Conservation (phyloP, 169 alveolate species). For the Perkinsus chesapeaki region DNA sequence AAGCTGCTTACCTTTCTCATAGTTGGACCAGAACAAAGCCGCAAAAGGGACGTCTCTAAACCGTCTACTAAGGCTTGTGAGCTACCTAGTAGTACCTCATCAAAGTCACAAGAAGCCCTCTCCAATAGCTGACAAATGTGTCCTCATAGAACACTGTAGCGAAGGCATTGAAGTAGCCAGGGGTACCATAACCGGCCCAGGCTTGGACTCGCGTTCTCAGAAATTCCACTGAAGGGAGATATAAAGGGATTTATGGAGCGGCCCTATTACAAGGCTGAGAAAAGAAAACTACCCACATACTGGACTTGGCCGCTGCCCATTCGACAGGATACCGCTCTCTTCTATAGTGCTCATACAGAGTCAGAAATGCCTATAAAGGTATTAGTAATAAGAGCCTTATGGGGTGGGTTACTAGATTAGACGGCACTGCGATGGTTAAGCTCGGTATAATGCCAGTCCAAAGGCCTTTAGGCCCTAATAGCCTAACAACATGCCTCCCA, state of each 20-base stretch:
- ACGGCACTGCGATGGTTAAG: neutral
- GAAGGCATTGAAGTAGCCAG: neutral
- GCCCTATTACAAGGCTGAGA: neutral
- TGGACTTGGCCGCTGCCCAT: neutral
- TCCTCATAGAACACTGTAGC: neutral
- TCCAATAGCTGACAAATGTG: neutral
- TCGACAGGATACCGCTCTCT: neutral
- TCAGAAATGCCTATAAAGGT: neutral
- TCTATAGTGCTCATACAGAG: neutral
- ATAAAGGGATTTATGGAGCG: neutral
- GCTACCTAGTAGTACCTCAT: too few species aligned
- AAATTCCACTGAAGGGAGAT: neutral
- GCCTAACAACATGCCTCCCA: neutral
- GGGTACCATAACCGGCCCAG: neutral
- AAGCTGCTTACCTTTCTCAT: neutral
- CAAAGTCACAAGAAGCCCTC: neutral
- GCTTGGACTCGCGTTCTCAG: neutral
- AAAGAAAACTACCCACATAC: neutral
- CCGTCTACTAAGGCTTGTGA: too few species aligned
- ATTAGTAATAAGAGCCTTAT: neutral
- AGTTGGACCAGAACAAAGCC: neutral
- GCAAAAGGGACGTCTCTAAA: neutral
- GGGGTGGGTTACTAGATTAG: neutral
- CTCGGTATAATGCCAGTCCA: neutral
- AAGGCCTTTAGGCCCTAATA: neutral